These are phyloP conservation scores for Cladosporium oxysporum DNA, from an alignment of 2,329 filamentous ascomycete species.

Conservation along the genomic window DNA sequence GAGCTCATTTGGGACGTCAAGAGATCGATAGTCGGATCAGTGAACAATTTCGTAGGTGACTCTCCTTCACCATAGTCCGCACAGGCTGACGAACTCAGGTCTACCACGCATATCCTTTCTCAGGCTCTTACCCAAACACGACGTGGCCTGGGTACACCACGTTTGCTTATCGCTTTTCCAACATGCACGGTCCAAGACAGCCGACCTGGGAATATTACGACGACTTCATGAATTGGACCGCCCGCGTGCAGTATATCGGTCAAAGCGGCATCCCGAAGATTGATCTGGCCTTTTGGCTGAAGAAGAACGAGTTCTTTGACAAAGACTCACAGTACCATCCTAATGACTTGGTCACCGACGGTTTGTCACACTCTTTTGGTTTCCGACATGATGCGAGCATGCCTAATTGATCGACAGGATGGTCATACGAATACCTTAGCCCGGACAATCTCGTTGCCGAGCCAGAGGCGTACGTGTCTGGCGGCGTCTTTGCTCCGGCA, in stretches of 20 bases:
- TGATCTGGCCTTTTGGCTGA: slow-evolving; percentile 47
- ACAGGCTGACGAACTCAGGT: neutral
- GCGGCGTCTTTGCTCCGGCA: slow-evolving; percentile 42
- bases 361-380: slow-evolving; percentile 18
- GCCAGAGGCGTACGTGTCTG: slow-evolving; percentile 40
- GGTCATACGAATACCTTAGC: slow-evolving; percentile 47
- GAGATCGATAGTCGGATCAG: slow-evolving; percentile 42
- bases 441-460: slow-evolving; percentile 48
- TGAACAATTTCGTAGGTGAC: slow-evolving; percentile 44
- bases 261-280: slow-evolving; percentile 44
- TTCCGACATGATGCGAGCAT: neutral
- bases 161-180: slow-evolving; percentile 46
- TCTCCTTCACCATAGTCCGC: neutral
- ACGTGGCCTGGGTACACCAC: slow-evolving; percentile 53
- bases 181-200: slow-evolving; percentile 44
- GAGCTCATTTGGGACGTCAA: slow-evolving; percentile 42
- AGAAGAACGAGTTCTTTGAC: slow-evolving; percentile 24
- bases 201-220: slow-evolving; percentile 46
- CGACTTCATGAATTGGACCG: slow-evolving; percentile 42
- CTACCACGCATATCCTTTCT: slow-evolving; percentile 48
- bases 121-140: slow-evolving; percentile 47
- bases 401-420: slow-evolving; percentile 16
- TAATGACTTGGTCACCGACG: slow-evolving; percentile 29
- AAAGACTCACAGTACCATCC: slow-evolving; percentile 26
- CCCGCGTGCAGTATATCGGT: slow-evolving; percentile 42